Evolutionary conservation across 768 basidiomycete genomes (phyloP).

Genomic region (Leccinum broughii): DNA sequence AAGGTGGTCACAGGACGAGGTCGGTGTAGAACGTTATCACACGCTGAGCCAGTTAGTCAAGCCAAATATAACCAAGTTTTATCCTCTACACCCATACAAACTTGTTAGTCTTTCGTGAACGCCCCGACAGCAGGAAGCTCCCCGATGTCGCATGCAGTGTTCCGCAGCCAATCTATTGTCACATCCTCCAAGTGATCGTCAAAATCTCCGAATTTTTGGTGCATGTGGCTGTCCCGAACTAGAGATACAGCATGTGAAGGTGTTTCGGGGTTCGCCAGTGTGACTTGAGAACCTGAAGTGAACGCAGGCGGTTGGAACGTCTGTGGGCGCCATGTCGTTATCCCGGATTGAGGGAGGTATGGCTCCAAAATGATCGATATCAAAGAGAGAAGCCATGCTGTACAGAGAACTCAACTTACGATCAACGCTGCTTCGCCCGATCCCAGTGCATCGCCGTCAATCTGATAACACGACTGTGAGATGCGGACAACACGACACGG

Average conservation of each 20-base stretch:
- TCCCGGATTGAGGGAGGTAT: slow-evolving; percentile 43
- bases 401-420: slow-evolving; percentile 40
- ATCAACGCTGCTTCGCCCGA: slow-evolving; percentile 54
- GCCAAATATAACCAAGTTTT: background rate
- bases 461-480: slow-evolving; percentile 35
- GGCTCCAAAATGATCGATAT: slow-evolving; percentile 40
- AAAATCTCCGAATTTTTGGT: slow-evolving; percentile 71
- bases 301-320: slow-evolving; percentile 43
- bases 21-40: background rate
- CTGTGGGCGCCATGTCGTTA: slow-evolving; percentile 50
- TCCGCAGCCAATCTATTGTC: slow-evolving; percentile 49
- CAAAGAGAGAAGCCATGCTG: background rate
- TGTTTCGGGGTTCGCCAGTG: slow-evolving; percentile 45
- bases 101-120: background rate
- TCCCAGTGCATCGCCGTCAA: slow-evolving; percentile 61
- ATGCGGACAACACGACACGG: slow-evolving; percentile 1
- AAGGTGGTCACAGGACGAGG: background rate
- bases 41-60: background rate
- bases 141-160: slow-evolving; percentile 34
- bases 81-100: background rate
- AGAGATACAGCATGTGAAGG: slow-evolving; percentile 49
- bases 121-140: slow-evolving; percentile 13
- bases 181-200: slow-evolving; percentile 83
- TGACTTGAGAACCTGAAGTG: slow-evolving; percentile 44
- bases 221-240: slow-evolving; percentile 50